These are phyloP conservation scores for Novymonas esmeraldas DNA, from an alignment of 208 protist genomes.

Conservation along the genomic window DNA sequence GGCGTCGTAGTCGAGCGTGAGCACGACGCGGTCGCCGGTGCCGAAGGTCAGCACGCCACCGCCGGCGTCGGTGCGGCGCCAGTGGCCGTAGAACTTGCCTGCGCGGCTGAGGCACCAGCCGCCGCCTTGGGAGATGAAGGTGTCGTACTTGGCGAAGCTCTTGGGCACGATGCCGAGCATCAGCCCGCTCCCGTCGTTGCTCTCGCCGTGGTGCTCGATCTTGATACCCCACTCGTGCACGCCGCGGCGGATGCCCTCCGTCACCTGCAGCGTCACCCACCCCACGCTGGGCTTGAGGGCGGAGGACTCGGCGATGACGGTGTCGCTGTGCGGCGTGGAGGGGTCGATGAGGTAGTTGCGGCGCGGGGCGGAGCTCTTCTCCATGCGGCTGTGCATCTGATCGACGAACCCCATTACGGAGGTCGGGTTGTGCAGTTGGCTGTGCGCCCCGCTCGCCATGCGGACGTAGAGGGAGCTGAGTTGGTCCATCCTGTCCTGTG, in stretches of 20 bases:
- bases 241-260: slow-evolving; percentile 84
- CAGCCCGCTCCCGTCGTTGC: slow-evolving; percentile 89
- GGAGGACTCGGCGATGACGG: slow-evolving; percentile 86
- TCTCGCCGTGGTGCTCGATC: slow-evolving; percentile 92
- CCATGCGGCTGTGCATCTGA: slow-evolving; percentile 66
- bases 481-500: slow-evolving; percentile 60
- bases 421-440: slow-evolving; percentile 67
- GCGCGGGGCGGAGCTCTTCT: slow-evolving; percentile 67
- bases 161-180: slow-evolving; percentile 94
- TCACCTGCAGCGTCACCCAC: slow-evolving; percentile 92
- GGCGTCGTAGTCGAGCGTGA: slow-evolving; percentile 89
- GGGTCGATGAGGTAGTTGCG: slow-evolving; percentile 91
- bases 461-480: slow-evolving; percentile 75
- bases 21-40: slow-evolving; percentile 88
- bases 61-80: slow-evolving; percentile 75
- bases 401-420: slow-evolving; percentile 78
- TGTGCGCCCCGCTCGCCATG: slow-evolving; percentile 70
- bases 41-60: slow-evolving; percentile 70
- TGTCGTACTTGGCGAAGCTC: slow-evolving; percentile 90
- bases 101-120: slow-evolving; percentile 93
- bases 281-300: slow-evolving; percentile 91
- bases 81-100: slow-evolving; percentile 94
- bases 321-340: slow-evolving; percentile 88
- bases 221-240: slow-evolving; percentile 93
- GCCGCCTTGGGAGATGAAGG: slow-evolving; percentile 92